Percentiles rank a stretch among this genome's conserved stretches.
Evolutionary conservation across 176 grass and related monocot genomes (phyloP).

Genomic region (Cymbopogon citratus): DNA sequence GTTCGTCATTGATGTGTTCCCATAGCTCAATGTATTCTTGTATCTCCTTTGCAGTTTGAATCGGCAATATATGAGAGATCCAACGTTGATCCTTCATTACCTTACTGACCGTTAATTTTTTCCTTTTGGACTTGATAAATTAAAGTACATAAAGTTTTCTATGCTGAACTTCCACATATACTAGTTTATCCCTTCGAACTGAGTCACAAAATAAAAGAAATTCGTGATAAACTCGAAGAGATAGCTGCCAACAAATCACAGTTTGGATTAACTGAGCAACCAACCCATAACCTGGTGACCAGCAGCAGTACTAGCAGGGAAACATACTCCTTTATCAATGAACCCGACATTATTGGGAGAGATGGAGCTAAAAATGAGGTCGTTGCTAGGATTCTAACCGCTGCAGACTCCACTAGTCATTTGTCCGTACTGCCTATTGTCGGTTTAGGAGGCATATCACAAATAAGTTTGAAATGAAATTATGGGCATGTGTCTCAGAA

Average conservation of each 20-base stretch:
- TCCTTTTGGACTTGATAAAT: too few relatives aligned
- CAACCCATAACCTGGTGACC: not conserved
- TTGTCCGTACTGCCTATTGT: constrained; percentile 8
- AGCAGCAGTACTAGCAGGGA: not conserved
- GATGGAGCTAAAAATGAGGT: not conserved
- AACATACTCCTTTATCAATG: not conserved
- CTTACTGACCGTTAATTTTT: too few relatives aligned
- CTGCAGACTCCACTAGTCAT: not conserved
- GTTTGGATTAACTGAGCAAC: not conserved
- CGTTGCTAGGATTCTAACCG: fast-evolving
- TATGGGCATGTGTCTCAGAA: not conserved
- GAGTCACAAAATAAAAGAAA: not conserved
- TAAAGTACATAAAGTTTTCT: too few relatives aligned
- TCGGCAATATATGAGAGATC: too few relatives aligned
- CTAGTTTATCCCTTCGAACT: not conserved
- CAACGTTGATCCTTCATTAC: too few relatives aligned
- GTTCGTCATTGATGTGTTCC: too few relatives aligned
- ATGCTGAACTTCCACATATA: not conserved
- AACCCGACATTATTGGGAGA: not conserved
- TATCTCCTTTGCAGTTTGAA: too few relatives aligned
- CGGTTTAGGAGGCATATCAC: not conserved
- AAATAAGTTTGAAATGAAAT: not conserved
- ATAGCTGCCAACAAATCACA: not conserved
- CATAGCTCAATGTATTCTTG: too few relatives aligned
- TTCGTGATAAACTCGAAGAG: constrained; percentile 2